Conservation (phyloP, 148 eudicot species). For the Rhododendron williamsianum region DNA sequence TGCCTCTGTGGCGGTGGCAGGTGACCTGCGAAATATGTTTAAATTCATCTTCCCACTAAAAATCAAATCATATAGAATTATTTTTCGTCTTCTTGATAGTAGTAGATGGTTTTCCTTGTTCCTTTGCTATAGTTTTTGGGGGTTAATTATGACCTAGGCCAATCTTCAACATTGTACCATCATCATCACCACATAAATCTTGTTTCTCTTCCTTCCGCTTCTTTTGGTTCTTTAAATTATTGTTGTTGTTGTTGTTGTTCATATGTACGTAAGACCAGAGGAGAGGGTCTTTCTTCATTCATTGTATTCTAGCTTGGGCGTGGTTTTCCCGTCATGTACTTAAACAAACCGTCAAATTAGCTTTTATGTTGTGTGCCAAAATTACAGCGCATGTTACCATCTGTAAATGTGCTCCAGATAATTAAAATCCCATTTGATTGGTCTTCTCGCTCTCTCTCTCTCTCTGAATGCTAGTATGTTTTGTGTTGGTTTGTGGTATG, state of each 20-base stretch:
- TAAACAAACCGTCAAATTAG: not conserved
- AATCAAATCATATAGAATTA: not conserved
- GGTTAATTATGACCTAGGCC: not conserved
- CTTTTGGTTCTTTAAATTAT: not conserved
- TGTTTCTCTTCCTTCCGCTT: conserved; percentile 3
- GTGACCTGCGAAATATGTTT: conserved; percentile 1
- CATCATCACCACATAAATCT: not conserved
- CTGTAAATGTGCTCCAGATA: not conserved
- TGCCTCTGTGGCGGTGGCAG: not conserved
- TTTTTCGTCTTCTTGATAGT: not conserved
- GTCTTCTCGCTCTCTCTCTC: not conserved
- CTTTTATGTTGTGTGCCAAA: not conserved
- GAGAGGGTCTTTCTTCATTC: not conserved
- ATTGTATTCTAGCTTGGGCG: not conserved
- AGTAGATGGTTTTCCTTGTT: not conserved
- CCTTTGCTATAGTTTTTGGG: not conserved
- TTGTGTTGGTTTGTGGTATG: too few species aligned
- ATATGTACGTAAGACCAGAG: conserved; percentile 1
- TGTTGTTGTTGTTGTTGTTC: not conserved
- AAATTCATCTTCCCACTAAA: not conserved
- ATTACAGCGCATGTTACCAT: not conserved
- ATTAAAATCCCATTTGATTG: not conserved
- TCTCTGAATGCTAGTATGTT: not conserved
- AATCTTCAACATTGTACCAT: not conserved
- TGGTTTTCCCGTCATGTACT: not conserved